Percentiles rank a stretch among this genome's conserved stretches.
These are phyloP conservation scores for Lactuca sativa DNA, from an alignment of 129 eudicot genomes.

Conservation along the genomic window DNA sequence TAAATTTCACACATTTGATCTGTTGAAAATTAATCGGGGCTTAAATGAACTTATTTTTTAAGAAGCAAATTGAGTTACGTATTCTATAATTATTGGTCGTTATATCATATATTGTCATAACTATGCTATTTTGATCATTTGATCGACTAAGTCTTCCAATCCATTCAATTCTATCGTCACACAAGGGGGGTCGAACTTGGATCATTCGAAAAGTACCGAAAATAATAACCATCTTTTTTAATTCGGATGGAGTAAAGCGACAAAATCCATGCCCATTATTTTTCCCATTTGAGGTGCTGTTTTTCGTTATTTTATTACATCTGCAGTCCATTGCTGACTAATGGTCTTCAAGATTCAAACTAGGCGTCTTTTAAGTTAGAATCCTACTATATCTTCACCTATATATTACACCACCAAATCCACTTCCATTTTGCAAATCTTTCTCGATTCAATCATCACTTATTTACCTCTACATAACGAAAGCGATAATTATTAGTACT, in stretches of 20 bases:
- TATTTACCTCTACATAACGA: not conserved
- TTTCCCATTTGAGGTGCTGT: constrained; percentile 18
- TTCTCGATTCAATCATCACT: not conserved
- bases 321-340: constrained; percentile 23
- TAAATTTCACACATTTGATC: too few species aligned
- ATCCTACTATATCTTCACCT: not conserved
- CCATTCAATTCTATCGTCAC: too few species aligned
- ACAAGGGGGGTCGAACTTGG: not conserved
- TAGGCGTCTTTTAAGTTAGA: not conserved
- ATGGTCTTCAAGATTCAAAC: constrained; percentile 16
- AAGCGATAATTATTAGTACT: constrained; percentile 2
- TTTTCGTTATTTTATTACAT: constrained; percentile 7
- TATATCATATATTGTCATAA: too few species aligned
- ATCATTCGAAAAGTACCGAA: not conserved
- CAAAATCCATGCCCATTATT: not conserved
- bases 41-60: too few species aligned
- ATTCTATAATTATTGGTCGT: too few species aligned
- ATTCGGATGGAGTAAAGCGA: not conserved
- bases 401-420: constrained; percentile 10
- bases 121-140: too few species aligned
- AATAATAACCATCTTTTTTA: not conserved
- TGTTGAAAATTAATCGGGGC: too few species aligned
- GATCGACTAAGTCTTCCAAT: too few species aligned
- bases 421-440: not conserved
- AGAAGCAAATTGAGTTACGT: too few species aligned